phyloP scores from a whole-genome alignment of 2,329 filamentous ascomycete species.

The Colletotrichum scovillei region DNA sequence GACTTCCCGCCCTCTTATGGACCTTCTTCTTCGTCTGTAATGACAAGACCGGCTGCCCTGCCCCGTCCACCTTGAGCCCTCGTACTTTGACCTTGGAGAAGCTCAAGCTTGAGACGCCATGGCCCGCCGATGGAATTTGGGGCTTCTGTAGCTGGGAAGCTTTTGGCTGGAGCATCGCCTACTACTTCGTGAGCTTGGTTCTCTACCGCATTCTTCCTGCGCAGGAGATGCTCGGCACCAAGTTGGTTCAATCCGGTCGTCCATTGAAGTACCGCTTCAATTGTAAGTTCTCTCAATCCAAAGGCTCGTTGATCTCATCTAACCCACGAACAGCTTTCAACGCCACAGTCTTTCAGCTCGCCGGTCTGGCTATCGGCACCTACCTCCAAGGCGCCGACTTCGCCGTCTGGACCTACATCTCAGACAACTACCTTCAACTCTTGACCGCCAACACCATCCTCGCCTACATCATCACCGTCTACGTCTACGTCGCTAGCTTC shows the following conservation, averaged over 20 bases:
- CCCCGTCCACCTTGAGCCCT: slow-evolving; percentile 78
- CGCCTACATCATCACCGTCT: slow-evolving; percentile 67
- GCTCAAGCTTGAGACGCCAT: slow-evolving; percentile 80
- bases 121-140: slow-evolving; percentile 74
- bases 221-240: slow-evolving; percentile 73
- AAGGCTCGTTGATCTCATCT: neutral
- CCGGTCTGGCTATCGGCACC: slow-evolving; percentile 62
- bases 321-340: slow-evolving; percentile 1
- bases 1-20: slow-evolving; percentile 80
- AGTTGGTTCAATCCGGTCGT: slow-evolving; percentile 72
- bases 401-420: slow-evolving; percentile 77
- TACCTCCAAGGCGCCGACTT: slow-evolving; percentile 73
- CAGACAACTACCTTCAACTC: slow-evolving; percentile 76
- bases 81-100: slow-evolving; percentile 73
- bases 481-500: slow-evolving; percentile 74
- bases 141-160: slow-evolving; percentile 76
- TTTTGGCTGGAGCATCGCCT: slow-evolving; percentile 75
- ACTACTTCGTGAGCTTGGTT: slow-evolving; percentile 79
- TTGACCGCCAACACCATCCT: slow-evolving; percentile 75
- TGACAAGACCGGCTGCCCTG: slow-evolving; percentile 86
- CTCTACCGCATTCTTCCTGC: slow-evolving; percentile 81
- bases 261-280: slow-evolving; percentile 84
- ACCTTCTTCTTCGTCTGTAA: slow-evolving; percentile 85
- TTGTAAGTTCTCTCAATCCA: slow-evolving; percentile 51
- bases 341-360: slow-evolving; percentile 26